Evolutionary conservation across 352 stramenopile species (phyloP).

Genomic region (Phytophthora litchii): DNA sequence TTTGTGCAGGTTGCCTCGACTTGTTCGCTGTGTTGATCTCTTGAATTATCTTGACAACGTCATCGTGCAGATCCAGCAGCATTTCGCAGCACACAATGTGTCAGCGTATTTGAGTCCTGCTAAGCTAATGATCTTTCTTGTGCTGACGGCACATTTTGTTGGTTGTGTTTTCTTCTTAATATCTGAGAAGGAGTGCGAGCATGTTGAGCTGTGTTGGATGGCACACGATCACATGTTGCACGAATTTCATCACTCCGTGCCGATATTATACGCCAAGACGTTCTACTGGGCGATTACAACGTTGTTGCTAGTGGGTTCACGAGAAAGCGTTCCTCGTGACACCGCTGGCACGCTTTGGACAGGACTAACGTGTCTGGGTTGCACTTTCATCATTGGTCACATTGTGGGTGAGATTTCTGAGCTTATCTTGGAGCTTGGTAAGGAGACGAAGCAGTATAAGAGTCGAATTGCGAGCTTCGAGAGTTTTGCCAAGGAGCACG

Average conservation of each 20-base stretch:
- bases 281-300: slow-evolving; percentile 83
- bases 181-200: slow-evolving; percentile 60
- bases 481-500: slow-evolving; percentile 68
- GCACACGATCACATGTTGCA: slow-evolving; percentile 66
- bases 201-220: slow-evolving; percentile 62
- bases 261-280: slow-evolving; percentile 61
- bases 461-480: slow-evolving; percentile 75
- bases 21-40: slow-evolving; percentile 63
- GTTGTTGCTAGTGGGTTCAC: slow-evolving; percentile 60
- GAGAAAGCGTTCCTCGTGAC: slow-evolving; percentile 59
- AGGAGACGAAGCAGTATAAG: slow-evolving; percentile 77
- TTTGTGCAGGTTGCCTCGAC: slow-evolving; percentile 57
- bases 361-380: slow-evolving; percentile 55
- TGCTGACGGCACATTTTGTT: slow-evolving; percentile 59
- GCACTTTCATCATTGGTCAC: slow-evolving; percentile 78
- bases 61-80: slow-evolving; percentile 74
- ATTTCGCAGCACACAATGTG: slow-evolving; percentile 67
- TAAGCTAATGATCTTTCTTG: slow-evolving; percentile 71
- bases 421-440: slow-evolving; percentile 79
- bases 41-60: slow-evolving; percentile 62
- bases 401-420: slow-evolving; percentile 82
- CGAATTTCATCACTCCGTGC: slow-evolving; percentile 60
- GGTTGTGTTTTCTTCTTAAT: slow-evolving; percentile 79
- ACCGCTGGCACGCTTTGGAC: slow-evolving; percentile 63
- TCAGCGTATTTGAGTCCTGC: slow-evolving; percentile 71